Base-by-base conservation (phyloP, 805 yeast species). In the Saturnispora ahearnii region DNA sequence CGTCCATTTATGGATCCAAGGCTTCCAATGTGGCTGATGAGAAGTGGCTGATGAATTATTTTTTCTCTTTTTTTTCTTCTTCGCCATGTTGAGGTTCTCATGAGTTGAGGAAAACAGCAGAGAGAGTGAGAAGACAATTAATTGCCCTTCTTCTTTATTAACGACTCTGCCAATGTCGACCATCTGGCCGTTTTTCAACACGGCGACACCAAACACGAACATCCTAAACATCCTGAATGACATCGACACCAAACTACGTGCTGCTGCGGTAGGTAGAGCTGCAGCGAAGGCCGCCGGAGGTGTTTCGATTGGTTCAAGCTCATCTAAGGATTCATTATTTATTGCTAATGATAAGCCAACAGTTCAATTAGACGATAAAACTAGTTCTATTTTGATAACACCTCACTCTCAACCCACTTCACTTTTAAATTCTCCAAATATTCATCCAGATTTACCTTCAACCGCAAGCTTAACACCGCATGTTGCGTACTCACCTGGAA, bases 171-270 rank as follows among this genome's bases (percentile, higher is more conserved):
- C 8, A 30, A 65, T 66, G 69, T 65, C 69, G 42, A 64, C 66
- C 46, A 67, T 67, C 48, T 67, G 72, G 72, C 71, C 72, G 7
- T 67, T 67, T 53, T 67, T 67, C 58, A 66, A 67, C 52, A 55
- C 62, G 24, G 62, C 70, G 6, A 63, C 66, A 31, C 65, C 70
- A 26, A 67, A 66, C 57, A 71, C 68, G 22, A 59, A 63, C 21
- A 68, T 68, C 34, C 64, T 67, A 53, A 62, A 59, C 55, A 65
- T 68, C 21, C 55, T 68, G 38, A 61, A 62, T n/a, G 70, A 68
- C 52, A 68, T 68, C 13, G 72, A 68, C 33, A 24, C 50, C 10
- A 41, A 38, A 22, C 13, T 33, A 33, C 54, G 61, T 29, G 70
- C 66, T 44, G 64, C 60, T 33, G 41, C 68, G 57, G 51, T 59